Evolutionary conservation across 2,329 filamentous ascomycete species (phyloP), one percentile per base, ranked within the genome.

Genomic region (Diplodia corticola): DNA sequence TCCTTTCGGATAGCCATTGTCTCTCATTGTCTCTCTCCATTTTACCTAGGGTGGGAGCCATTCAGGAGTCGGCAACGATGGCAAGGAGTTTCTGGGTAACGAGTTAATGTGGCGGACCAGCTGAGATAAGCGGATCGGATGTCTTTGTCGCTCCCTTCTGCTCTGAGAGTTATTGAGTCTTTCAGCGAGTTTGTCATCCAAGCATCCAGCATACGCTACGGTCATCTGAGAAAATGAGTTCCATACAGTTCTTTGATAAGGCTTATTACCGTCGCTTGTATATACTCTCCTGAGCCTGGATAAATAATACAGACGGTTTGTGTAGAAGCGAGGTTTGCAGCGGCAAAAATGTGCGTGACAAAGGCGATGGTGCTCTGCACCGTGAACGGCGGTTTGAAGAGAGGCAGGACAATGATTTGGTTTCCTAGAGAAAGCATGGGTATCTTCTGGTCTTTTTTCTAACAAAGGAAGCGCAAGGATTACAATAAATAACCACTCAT

Each of bases 61-160:
- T n/a, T 24, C 22, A 9, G 20, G 9, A 5, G 26, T 22, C 5
- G 12, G 24, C 22, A 4, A 3, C 7, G 9, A 46, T 57, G 20
- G 6, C 17, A 6, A 28, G 57, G 57, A 61, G 57, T 61, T 49
- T 30, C 33, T 17, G 33, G 57, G 44, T 33, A 20, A 61, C 57
- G 57, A 61, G 28, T 35, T 61, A 50, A 61, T 61, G 57, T 49
- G 57, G n/a, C 22, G 22, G 44, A 17, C 40, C 9, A 12, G 17
- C 55, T 46, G 37, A 40, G 37, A 60, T 10, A 60, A 4, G 44
- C 26, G 24, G 20, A n/a, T 49, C 9, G 7, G 17, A 20, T 30
- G 26, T 17, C 22, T 61, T 61, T 28, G 9, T 26, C 33, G 17
- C 37, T 6, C 40, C 28, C 24, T 35, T 49, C 30, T 61, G 57